A percentile compares a stretch with the other conserved stretches of the same genome.
These are phyloP conservation scores for Chernovozyma aurita DNA, from an alignment of 1,139 yeast genomes.

Conservation along the genomic window DNA sequence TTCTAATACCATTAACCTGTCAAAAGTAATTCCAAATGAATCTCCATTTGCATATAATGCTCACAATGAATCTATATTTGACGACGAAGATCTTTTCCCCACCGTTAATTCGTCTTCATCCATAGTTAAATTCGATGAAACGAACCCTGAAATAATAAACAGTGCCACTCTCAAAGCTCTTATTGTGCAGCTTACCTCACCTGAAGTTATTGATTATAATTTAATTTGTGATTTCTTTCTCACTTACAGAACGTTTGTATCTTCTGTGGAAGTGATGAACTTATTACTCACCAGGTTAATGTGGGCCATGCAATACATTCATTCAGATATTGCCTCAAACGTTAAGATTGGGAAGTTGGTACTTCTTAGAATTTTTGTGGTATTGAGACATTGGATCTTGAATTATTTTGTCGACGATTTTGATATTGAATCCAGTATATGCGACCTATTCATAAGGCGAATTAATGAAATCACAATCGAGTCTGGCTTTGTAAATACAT, in stretches of 20 bases:
- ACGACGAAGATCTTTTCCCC: slow-evolving; percentile 34
- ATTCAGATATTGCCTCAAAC: slow-evolving; percentile 26
- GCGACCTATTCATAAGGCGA: slow-evolving; percentile 44
- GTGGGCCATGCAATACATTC: slow-evolving; percentile 62
- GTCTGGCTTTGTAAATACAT: slow-evolving; percentile 24
- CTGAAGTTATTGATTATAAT: slow-evolving; percentile 73
- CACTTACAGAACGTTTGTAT: slow-evolving; percentile 70
- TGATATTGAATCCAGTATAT: slow-evolving; percentile 38
- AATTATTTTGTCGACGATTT: slow-evolving; percentile 75
- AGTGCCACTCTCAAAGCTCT: slow-evolving; percentile 50
- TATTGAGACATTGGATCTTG: slow-evolving; percentile 82
- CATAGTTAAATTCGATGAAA: slow-evolving; percentile 34
- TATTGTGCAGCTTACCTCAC: slow-evolving; percentile 72
- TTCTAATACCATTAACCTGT: not conserved
- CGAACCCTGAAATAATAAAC: slow-evolving; percentile 30
- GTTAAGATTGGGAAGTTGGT: slow-evolving; percentile 61
- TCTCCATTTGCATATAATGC: slow-evolving; percentile 23
- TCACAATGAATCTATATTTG: slow-evolving; percentile 41
- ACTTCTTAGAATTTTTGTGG: slow-evolving; percentile 81
- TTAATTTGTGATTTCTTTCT: slow-evolving; percentile 80
- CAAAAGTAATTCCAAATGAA: not conserved
- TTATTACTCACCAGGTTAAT: slow-evolving; percentile 60
- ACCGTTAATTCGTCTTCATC: slow-evolving; percentile 19
- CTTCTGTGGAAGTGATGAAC: slow-evolving; percentile 53
- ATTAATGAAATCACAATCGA: slow-evolving; percentile 42